These are phyloP conservation scores for Dioszegia aurantiaca DNA, from an alignment of 768 basidiomycete species.

Conservation along the genomic window DNA sequence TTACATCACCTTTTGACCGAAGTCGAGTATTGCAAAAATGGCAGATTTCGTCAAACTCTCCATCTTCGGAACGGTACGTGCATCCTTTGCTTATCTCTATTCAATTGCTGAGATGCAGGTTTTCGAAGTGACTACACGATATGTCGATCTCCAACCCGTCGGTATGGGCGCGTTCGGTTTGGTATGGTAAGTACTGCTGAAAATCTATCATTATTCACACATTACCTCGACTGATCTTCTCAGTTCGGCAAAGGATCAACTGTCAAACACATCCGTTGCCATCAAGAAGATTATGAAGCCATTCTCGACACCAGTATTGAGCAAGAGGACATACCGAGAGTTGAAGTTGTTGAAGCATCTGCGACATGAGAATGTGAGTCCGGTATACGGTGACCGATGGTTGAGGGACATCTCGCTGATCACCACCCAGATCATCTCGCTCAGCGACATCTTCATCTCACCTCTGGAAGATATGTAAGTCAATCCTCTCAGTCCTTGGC, in stretches of 20 bases:
- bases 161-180: constrained; percentile 99
- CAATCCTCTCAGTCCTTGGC: background rate
- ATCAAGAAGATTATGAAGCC: constrained; percentile 99
- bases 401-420: constrained; percentile 10
- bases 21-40: constrained; percentile 25
- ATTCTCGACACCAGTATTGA: constrained; percentile 91
- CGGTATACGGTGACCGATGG: background rate
- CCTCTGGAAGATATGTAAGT: constrained; percentile 95
- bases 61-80: constrained; percentile 65
- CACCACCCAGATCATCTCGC: constrained; percentile 83
- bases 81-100: background rate
- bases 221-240: background rate
- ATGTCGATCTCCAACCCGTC: constrained; percentile 98
- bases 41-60: constrained; percentile 84
- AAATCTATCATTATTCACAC: background rate
- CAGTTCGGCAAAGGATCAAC: constrained; percentile 91
- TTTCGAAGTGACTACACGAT: constrained; percentile 86
- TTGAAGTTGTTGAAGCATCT: constrained; percentile 97
- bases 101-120: constrained; percentile 31
- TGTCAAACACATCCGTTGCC: constrained; percentile 87
- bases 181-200: constrained; percentile 81
- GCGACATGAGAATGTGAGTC: constrained; percentile 89
- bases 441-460: constrained; percentile 98
- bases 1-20: too few species aligned
- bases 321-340: constrained; percentile 95